These are phyloP conservation scores for Dothidotthia symphoricarpi DNA, from an alignment of 2,329 filamentous ascomycete genomes.

Conservation along the genomic window DNA sequence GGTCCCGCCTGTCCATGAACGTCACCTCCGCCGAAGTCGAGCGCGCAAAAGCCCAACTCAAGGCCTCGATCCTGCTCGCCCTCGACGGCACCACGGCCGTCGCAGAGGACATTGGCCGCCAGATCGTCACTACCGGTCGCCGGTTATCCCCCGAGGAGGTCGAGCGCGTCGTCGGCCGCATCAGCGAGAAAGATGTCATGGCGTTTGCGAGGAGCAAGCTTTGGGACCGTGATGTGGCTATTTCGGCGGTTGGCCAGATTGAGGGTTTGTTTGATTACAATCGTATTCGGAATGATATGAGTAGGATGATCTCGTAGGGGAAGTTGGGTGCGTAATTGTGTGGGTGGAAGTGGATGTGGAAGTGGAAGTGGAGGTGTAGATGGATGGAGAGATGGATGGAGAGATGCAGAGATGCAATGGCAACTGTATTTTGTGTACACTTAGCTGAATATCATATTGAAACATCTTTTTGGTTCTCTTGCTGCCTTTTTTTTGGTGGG, in stretches of 20 bases:
- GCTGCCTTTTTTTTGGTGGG: too few relatives aligned
- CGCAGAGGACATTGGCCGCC: slow-evolving; percentile 96
- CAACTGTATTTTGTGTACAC: slow-evolving; percentile 40
- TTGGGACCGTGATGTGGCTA: slow-evolving; percentile 95
- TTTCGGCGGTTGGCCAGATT: slow-evolving; percentile 89
- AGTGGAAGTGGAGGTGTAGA: not conserved
- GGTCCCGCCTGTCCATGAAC: slow-evolving; percentile 88
- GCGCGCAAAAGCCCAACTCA: slow-evolving; percentile 98
- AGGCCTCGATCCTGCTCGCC: slow-evolving; percentile 94
- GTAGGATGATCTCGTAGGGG: slow-evolving; percentile 61
- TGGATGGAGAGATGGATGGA: not conserved
- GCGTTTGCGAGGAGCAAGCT: slow-evolving; percentile 91
- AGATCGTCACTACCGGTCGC: slow-evolving; percentile 95
- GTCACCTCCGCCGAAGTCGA: slow-evolving; percentile 90
- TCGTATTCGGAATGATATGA: slow-evolving; percentile 80
- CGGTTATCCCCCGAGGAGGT: slow-evolving; percentile 90
- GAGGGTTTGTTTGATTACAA: slow-evolving; percentile 80
- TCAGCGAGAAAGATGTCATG: slow-evolving; percentile 97
- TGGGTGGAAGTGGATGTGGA: not conserved
- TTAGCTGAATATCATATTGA: slow-evolving; percentile 33
- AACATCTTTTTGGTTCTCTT: slow-evolving; percentile 17
- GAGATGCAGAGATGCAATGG: slow-evolving; percentile 7
- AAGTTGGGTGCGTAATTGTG: not conserved
- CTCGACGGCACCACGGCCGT: slow-evolving; percentile 97
- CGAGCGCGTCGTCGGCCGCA: slow-evolving; percentile 82